Evolutionary conservation across 129 eudicot genomes (phyloP).

Genomic region (Lactuca sativa): DNA sequence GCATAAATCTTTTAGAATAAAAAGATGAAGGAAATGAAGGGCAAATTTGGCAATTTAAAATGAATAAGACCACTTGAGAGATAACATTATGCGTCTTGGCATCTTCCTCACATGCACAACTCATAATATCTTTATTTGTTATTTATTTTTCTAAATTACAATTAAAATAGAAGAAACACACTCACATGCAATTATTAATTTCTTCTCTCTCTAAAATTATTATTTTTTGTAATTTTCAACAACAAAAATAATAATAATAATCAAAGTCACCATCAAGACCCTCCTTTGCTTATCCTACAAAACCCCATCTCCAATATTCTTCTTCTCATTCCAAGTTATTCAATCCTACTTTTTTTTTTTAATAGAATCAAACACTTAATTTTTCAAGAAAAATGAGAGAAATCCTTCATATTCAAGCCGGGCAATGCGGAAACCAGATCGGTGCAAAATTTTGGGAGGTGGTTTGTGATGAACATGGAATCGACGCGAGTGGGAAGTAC

Average conservation of each 20-base stretch:
- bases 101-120: conserved; percentile 52
- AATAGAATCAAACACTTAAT: neutral
- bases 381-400: conserved; percentile 62
- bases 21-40: conserved; percentile 3
- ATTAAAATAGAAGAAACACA: conserved; percentile 29
- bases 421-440: conserved; percentile 90
- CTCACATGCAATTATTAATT: conserved; percentile 62
- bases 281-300: conserved; percentile 38
- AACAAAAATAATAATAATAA: conserved; percentile 23
- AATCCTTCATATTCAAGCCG: conserved; percentile 83
- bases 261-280: conserved; percentile 43
- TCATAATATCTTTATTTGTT: conserved; percentile 41
- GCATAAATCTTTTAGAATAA: neutral
- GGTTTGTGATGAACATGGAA: conserved; percentile 78
- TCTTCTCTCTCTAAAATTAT: conserved; percentile 34
- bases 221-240: neutral
- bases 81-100: conserved; percentile 42
- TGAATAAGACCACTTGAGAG: conserved; percentile 12
- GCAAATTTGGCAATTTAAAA: conserved; percentile 20
- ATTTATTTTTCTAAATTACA: conserved; percentile 17
- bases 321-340: conserved; percentile 2
- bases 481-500: conserved; percentile 56
- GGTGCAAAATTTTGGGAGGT: conserved; percentile 92
- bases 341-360: conserved; percentile 1
- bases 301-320: conserved; percentile 27